Percentiles rank a stretch among this genome's conserved stretches.
These are phyloP conservation scores for Botrytis galanthina DNA, from an alignment of 2,329 filamentous ascomycete genomes.

Conservation along the genomic window DNA sequence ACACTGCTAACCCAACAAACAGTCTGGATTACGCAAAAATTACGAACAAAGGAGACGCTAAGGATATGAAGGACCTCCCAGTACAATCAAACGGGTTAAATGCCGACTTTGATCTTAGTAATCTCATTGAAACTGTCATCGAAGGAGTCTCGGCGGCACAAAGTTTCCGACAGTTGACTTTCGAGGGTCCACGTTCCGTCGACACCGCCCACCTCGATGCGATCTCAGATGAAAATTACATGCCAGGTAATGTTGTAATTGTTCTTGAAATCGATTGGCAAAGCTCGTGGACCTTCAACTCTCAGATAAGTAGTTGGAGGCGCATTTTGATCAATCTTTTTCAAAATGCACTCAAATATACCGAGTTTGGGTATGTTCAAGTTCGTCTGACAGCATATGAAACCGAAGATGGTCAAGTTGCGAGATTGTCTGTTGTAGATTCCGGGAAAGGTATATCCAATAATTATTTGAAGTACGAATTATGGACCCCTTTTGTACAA, in stretches of 20 bases:
- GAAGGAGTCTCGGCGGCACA: conserved; percentile 31
- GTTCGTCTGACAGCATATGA: conserved; percentile 39
- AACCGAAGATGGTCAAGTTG: background rate
- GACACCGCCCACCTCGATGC: background rate
- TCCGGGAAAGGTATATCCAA: conserved; percentile 62
- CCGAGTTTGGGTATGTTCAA: conserved; percentile 49
- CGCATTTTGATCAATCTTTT: conserved; percentile 59
- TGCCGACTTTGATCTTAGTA: conserved; percentile 26
- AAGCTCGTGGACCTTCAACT: conserved; percentile 52
- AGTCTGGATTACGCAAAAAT: conserved; percentile 39
- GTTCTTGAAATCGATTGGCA: conserved; percentile 39
- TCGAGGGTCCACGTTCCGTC: background rate
- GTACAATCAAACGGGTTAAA: background rate
- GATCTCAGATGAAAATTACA: background rate
- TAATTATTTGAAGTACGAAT: conserved; percentile 55
- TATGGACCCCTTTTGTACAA: conserved; percentile 61
- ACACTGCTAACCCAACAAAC: conserved; percentile 34
- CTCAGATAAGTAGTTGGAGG: conserved; percentile 51
- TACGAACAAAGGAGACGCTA: conserved; percentile 16
- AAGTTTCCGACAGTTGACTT: conserved; percentile 22
- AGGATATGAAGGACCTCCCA: conserved; percentile 5
- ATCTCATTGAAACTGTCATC: conserved; percentile 32
- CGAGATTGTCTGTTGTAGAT: conserved; percentile 51
- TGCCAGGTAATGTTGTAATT: conserved; percentile 40
- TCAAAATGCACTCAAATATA: conserved; percentile 62